Base-by-base conservation (phyloP, 352 stramenopile genomes). In the Phytophthora macrochlamydospora region DNA sequence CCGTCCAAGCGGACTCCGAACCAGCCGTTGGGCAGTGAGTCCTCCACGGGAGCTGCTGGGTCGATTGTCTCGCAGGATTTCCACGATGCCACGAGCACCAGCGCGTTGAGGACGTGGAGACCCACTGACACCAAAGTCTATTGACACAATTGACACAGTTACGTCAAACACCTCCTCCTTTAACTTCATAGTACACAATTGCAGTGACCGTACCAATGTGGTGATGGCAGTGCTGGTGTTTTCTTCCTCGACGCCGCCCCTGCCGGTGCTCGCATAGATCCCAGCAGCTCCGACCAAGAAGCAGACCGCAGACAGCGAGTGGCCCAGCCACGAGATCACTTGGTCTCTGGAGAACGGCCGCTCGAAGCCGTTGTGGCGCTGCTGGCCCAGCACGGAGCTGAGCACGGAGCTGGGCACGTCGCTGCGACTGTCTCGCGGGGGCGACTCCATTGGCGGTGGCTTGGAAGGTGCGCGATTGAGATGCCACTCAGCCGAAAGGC, bases 261-360 rank as follows among this genome's bases (percentile, higher is more conserved):
- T 24, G 7, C 57, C 59, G 4, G 66, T 71, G 42, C 14, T 65
- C 9, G 75, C 37, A 24, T 70, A 75, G 12, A 87, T 7, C 2
- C 68, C 71, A 11, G 60, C 62, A 2, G 75, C 69, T 0, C 67
- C 83, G 18, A 83, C 67, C 60, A 87, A 91, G 54, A 95, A 90
- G 50, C 78, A 81, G 18, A 79, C 32, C 1, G 84, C 83, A 3
- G 84, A 93, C 11, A 93, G 38, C 33, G 76, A 68, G 54, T 96
- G 88, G 11, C 86, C 85, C 4, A 75, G 58, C 74, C 85, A 93
- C 1, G 85, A 87, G 63, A 93, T 78, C 43, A 92, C 74, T 53
- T 96, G 88, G 55, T 96, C 88, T 14, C 78, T 75, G n/a, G 88
- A 91, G 51, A 80, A 89, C 14, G 88, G 88, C 3, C 67, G 67